Evolutionary conservation across 2,329 filamentous ascomycete genomes (phyloP), one percentile per base, ranked within the genome.

Genomic region (Aurifilum marmelostoma): DNA sequence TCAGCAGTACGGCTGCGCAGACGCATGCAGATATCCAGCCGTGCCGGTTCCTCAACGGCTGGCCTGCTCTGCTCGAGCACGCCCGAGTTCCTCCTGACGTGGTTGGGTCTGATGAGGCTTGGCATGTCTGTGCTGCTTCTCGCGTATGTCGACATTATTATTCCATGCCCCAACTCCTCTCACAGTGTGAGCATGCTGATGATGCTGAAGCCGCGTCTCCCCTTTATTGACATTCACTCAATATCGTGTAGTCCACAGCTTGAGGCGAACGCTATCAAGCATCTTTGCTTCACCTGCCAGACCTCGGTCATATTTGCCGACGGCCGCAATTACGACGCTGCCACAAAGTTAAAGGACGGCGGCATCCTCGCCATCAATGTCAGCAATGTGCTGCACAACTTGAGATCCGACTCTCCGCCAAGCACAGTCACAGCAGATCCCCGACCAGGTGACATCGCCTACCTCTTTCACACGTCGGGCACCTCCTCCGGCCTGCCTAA

Each of bases 401-500:
- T 71, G 41, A 67, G 59, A 56, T 50, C 60, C 5, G 69, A 41
- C 39, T 58, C 27, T 63, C n/a, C 65, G 5, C 37, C 37, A 11
- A 12, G 37, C 37, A 54, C 47, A 3, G 18, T 56, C 12, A 32
- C 32, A 16, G 43, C 54, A 18, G 11, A n/a, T 9, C 63, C 41
- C 32, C 50, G 61, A 32, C 12, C 67, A 29, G 27, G 70, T 1
- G 81, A 85, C 16, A 75, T 84, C 18, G 88, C 88, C 0, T 90
- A 89, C 74, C 78, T 89, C 32, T 84, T 86, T 72, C 88, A 91
- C 73, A 89, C 88, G 0, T 91, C 89, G 0, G 89, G 88, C 0
- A 91, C 89, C 2, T 89, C 88, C 0, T 86, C 85, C 0, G 88
- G 88, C 0, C 75, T 88, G 1, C 88, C 89, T 0, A 91, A 91